phyloP scores from a whole-genome alignment of 805 yeast species.

The Candida ficus region DNA sequence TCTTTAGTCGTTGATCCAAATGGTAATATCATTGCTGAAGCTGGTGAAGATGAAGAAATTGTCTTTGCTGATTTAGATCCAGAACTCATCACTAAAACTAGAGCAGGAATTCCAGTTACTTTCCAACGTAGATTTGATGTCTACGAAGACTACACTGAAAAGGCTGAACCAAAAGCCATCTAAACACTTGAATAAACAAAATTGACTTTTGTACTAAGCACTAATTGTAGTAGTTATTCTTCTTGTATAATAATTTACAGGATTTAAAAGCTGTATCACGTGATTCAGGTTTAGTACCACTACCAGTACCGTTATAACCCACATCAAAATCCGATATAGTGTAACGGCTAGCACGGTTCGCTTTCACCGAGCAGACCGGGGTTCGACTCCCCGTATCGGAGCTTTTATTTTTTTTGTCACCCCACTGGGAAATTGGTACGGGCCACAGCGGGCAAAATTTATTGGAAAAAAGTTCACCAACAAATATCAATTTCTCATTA shows the following conservation, averaged over 20 bases:
- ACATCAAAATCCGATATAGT: slow-evolving; percentile 54
- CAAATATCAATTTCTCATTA: neutral
- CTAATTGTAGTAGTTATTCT: too few relatives aligned
- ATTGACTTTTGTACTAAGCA: too few relatives aligned
- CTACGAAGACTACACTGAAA: slow-evolving; percentile 23
- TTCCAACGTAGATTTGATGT: slow-evolving; percentile 71
- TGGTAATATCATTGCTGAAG: slow-evolving; percentile 64
- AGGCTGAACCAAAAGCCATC: slow-evolving; percentile 14
- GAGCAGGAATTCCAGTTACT: slow-evolving; percentile 65
- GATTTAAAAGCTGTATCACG: too few relatives aligned
- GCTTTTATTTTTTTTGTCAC: slow-evolving; percentile 12
- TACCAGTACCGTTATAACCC: neutral
- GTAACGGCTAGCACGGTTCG: slow-evolving; percentile 83
- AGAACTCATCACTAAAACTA: slow-evolving; percentile 46
- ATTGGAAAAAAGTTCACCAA: neutral
- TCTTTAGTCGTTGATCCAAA: slow-evolving; percentile 61
- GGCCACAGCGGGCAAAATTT: neutral
- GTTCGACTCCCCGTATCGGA: slow-evolving; percentile 88
- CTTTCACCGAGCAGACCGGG: slow-evolving; percentile 84
- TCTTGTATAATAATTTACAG: too few relatives aligned
- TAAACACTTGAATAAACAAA: neutral
- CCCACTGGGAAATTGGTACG: neutral
- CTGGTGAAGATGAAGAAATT: slow-evolving; percentile 75
- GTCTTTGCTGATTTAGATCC: slow-evolving; percentile 72
- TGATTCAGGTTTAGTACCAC: neutral